A percentile compares a stretch with the other conserved stretches of the same genome.
Evolutionary conservation across 2,329 filamentous ascomycete genomes (phyloP).

Genomic region (Didymella arachidicola): DNA sequence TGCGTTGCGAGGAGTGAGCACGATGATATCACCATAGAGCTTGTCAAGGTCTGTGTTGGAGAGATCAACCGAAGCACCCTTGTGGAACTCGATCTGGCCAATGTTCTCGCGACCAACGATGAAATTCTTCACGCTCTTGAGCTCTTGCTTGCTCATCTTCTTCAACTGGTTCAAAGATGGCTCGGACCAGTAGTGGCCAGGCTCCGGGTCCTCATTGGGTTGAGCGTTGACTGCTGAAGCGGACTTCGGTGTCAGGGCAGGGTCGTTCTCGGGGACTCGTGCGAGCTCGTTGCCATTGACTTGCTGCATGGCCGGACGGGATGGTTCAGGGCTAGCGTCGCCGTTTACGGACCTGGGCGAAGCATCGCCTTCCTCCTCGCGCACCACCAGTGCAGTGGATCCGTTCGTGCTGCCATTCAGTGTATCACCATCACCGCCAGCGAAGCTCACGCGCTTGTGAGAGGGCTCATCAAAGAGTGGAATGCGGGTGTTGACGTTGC

Average conservation of each 20-base stretch:
- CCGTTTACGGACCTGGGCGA: slow-evolving; percentile 62
- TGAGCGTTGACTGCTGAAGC: slow-evolving; percentile 42
- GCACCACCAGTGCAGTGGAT: slow-evolving; percentile 59
- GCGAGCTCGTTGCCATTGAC: slow-evolving; percentile 78
- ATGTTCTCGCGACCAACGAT: slow-evolving; percentile 83
- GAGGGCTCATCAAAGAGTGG: slow-evolving; percentile 65
- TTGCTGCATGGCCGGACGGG: slow-evolving; percentile 72
- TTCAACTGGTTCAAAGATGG: slow-evolving; percentile 78
- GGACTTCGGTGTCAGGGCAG: slow-evolving; percentile 52
- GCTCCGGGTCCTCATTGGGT: slow-evolving; percentile 58
- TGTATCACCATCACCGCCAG: slow-evolving; percentile 60
- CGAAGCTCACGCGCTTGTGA: slow-evolving; percentile 87
- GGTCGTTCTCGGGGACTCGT: slow-evolving; percentile 79
- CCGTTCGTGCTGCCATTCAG: slow-evolving; percentile 54
- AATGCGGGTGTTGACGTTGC: slow-evolving; percentile 73
- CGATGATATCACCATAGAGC: slow-evolving; percentile 78
- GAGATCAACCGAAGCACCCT: slow-evolving; percentile 71
- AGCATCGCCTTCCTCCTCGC: slow-evolving; percentile 58
- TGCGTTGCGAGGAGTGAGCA: slow-evolving; percentile 77
- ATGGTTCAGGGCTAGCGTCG: slow-evolving; percentile 42
- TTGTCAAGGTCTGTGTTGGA: slow-evolving; percentile 79
- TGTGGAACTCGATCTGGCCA: slow-evolving; percentile 80
- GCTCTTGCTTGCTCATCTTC: slow-evolving; percentile 80
- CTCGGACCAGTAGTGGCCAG: slow-evolving; percentile 86
- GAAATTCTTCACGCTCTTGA: slow-evolving; percentile 76